Evolutionary conservation across 345 rosid genomes (phyloP).

Genomic region (Murraya paniculata): DNA sequence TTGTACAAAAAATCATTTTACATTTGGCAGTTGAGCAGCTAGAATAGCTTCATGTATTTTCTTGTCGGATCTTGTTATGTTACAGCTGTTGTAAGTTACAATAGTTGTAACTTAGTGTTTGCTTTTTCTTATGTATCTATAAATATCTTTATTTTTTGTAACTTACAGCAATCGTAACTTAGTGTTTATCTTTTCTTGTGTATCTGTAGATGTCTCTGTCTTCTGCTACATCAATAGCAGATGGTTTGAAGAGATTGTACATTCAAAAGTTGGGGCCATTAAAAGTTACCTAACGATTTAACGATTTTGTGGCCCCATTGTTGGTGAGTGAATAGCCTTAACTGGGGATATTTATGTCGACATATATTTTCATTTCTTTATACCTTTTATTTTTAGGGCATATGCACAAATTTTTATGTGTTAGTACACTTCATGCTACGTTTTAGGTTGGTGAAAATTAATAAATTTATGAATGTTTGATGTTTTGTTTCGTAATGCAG

Average conservation of each 20-base stretch:
- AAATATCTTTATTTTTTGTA: no score
- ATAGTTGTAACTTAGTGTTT: no score
- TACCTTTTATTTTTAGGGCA: constrained; percentile 8
- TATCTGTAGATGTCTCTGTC: constrained; percentile 59
- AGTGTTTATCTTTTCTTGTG: no score
- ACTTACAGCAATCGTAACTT: no score
- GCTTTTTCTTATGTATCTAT: no score
- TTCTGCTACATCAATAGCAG: constrained; percentile 87
- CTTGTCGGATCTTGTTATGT: no score
- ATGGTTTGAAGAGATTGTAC: constrained; percentile 87
- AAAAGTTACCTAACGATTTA: constrained; percentile 79
- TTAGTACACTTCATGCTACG: not conserved
- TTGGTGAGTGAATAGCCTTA: constrained; percentile 49
- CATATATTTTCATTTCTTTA: not conserved
- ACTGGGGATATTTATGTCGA: not conserved
- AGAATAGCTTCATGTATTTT: not conserved
- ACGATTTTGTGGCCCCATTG: constrained; percentile 87
- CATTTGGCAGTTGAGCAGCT: not conserved
- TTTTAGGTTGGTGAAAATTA: not conserved
- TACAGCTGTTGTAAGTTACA: no score
- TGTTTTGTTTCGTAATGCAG: constrained; percentile 35
- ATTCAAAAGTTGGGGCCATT: constrained; percentile 87
- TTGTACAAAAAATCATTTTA: not conserved
- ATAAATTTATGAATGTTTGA: constrained; percentile 13
- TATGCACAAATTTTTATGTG: constrained; percentile 12